Conservation (phyloP, 108 stramenopile species). For the Tribonema minus region DNA sequence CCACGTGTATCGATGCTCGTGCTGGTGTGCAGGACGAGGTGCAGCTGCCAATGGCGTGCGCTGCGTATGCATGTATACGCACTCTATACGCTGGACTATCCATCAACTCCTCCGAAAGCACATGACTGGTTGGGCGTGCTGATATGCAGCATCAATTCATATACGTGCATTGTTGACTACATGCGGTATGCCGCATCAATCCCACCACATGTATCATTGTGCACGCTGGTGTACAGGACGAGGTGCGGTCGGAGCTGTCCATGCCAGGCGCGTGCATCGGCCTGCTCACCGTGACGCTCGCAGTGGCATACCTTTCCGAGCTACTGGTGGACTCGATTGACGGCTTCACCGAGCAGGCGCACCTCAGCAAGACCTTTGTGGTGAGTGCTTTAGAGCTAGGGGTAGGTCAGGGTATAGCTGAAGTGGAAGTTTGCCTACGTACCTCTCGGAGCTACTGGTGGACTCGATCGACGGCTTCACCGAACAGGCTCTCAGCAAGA, state of each 20-base stretch:
- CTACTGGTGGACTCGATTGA: conserved; percentile 89
- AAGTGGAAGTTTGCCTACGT: background rate
- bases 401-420: background rate
- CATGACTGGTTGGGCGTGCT: too few relatives aligned
- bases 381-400: conserved; percentile 40
- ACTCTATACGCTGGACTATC: too few relatives aligned
- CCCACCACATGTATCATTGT: too few relatives aligned
- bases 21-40: too few relatives aligned
- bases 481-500: conserved; percentile 67
- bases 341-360: conserved; percentile 71
- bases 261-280: conserved; percentile 60
- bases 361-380: conserved; percentile 82
- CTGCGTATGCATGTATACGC: too few relatives aligned
- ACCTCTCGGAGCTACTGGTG: background rate
- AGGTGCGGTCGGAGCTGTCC: background rate
- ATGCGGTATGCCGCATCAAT: too few relatives aligned
- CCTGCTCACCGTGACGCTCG: conserved; percentile 76
- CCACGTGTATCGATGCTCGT: too few relatives aligned
- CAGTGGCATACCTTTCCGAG: conserved; percentile 82
- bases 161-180: too few relatives aligned
- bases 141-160: too few relatives aligned
- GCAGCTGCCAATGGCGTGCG: too few relatives aligned
- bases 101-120: too few relatives aligned
- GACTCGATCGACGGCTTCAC: conserved; percentile 88
- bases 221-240: too few relatives aligned